phyloP scores from a whole-genome alignment of 768 basidiomycete genomes.

The Amanita subjunquillea region DNA sequence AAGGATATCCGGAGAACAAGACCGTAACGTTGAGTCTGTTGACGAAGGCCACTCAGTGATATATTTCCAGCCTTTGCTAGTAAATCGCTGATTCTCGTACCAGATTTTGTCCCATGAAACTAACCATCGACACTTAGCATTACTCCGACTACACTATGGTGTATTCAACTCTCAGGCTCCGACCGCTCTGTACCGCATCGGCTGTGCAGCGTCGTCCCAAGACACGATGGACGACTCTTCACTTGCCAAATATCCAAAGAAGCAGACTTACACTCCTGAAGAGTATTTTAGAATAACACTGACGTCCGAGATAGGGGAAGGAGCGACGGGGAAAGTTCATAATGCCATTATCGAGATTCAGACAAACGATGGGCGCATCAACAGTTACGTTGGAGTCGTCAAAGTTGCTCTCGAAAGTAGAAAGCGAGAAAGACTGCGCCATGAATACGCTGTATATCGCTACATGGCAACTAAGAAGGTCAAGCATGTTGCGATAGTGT shows the following conservation, averaged over 20 bases:
- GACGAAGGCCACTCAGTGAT: background rate
- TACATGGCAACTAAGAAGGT: background rate
- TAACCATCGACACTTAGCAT: background rate
- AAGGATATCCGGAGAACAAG: background rate
- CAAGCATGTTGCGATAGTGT: background rate
- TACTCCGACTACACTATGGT: background rate
- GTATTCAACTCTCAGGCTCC: background rate
- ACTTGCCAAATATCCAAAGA: background rate
- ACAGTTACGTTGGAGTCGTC: background rate
- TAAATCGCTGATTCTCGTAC: background rate
- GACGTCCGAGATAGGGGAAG: background rate
- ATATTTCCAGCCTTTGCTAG: background rate
- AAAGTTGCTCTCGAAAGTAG: background rate
- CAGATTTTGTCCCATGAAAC: background rate
- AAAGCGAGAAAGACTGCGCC: background rate
- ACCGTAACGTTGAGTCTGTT: background rate
- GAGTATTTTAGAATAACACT: background rate
- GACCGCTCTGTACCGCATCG: background rate
- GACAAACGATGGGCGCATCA: too few relatives aligned
- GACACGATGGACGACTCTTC: background rate
- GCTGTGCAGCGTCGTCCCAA: background rate
- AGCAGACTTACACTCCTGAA: background rate
- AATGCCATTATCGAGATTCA: background rate
- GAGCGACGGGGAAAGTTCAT: background rate
- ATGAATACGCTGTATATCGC: slow-evolving; percentile 1